Conservation (phyloP, 1,284 basidiomycete genomes). For the Cutaneotrichosporon sp. region DNA sequence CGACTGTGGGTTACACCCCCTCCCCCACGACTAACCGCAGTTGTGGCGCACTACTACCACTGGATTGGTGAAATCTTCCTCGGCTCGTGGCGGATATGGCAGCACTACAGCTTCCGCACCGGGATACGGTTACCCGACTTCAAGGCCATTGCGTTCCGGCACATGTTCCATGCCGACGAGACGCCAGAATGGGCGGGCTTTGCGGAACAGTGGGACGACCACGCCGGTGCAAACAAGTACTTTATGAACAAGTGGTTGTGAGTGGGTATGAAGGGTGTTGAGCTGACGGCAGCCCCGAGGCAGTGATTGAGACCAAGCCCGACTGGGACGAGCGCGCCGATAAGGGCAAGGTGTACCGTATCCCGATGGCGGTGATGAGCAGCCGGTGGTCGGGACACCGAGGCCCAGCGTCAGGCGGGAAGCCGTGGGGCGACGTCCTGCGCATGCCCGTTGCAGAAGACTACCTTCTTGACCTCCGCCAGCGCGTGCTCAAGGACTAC, state of each 20-base stretch:
- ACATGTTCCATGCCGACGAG: conserved; percentile 11
- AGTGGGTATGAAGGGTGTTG: conserved; percentile 5
- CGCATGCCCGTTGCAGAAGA: conserved; percentile 24
- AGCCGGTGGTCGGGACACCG: conserved; percentile 24
- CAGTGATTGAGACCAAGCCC: conserved; percentile 14
- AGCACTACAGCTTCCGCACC: conserved; percentile 16
- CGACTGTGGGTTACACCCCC: conserved; percentile 1
- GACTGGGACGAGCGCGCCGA: conserved; percentile 21
- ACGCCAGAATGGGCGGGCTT: conserved; percentile 12
- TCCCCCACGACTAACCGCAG: background rate
- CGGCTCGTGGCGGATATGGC: conserved; percentile 31
- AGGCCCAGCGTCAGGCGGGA: conserved; percentile 21
- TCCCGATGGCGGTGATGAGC: conserved; percentile 19
- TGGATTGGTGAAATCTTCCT: conserved; percentile 37
- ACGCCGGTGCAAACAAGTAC: conserved; percentile 32
- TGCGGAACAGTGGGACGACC: conserved; percentile 23
- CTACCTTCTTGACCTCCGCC: conserved; percentile 27
- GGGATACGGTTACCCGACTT: conserved; percentile 22
- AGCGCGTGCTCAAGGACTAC: conserved; percentile 21
- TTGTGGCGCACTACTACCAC: conserved; percentile 23
- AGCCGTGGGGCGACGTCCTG: conserved; percentile 33
- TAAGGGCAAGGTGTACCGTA: conserved; percentile 17
- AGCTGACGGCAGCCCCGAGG: conserved; percentile 15
- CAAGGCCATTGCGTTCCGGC: conserved; percentile 23
- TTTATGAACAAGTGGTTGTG: conserved; percentile 32